Evolutionary conservation across 1,284 basidiomycete species (phyloP), one percentile per base, ranked within the genome.

Genomic region (Ustilago trichophora): DNA sequence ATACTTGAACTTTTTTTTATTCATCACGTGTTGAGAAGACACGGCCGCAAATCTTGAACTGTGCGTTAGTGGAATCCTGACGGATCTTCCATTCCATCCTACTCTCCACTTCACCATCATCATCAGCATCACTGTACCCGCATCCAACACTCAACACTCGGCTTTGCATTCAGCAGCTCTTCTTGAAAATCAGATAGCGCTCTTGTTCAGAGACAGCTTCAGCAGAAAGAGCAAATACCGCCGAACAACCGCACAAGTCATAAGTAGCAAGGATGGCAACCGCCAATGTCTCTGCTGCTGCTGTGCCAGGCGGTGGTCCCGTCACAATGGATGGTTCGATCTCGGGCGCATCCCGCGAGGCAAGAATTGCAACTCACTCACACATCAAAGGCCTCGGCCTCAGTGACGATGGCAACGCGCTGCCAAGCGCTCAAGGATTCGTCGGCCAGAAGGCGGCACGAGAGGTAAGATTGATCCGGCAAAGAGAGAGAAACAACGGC

Each of bases 331-430:
- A 67, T 16, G 50, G 53, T 18, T 37, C 64, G 2, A 49, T 45
- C 15, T 62, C 64, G 3, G 40, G 52, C 6, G 56, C 60, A 10
- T 70, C 73, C 2, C 70, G 76, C 12, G 75, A 78, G 40, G 69
- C 77, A 3, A 70, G 92, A 34, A 91, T 95, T 46, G 91, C 92
- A 1, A 89, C 91, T 3, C 93, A 95, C 80, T 94, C 92, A 0
- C 93, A 95, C 81, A 95, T 95, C 83, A 96, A 95, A 84, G 95
- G 94, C 9, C 89, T 98, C 18, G 95, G 96, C 6, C 85, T 98
- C 46, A 90, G 87, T 32, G 83, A 90, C 47, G 92, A 97, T 69
- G 95, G 95, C 2, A 85, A 86, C 49, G 94, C 93, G 0, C 84
- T 86, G 32, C 57, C 70, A 15, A 82, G 85, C 12, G 85, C 87